phyloP scores from a whole-genome alignment of 345 rosid species.

The Ceriops tagal region DNA sequence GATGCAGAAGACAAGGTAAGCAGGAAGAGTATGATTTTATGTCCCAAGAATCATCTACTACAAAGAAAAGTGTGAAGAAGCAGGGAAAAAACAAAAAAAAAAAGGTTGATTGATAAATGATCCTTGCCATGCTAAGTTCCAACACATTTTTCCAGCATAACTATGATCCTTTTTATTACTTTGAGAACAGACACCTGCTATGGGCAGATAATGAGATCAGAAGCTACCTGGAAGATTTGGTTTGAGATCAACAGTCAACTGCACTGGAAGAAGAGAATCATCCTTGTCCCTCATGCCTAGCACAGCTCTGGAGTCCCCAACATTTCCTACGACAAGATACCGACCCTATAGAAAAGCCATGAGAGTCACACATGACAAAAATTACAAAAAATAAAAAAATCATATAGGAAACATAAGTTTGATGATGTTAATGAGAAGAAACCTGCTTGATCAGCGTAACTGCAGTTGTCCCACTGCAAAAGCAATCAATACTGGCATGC shows the following conservation, averaged over 20 bases:
- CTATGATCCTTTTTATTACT: neutral
- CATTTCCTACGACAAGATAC: constrained; percentile 71
- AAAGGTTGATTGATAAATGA: neutral
- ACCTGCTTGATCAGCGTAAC: constrained; percentile 96
- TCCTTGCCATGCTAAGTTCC: neutral
- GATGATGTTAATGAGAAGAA: constrained; percentile 7
- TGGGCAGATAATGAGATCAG: neutral
- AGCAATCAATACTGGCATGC: constrained; percentile 73
- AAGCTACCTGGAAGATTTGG: constrained; percentile 93
- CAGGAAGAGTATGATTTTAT: no score
- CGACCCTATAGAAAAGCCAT: constrained; percentile 51
- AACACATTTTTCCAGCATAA: neutral
- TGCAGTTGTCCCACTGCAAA: constrained; percentile 98
- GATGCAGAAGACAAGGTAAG: no score
- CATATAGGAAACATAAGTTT: neutral
- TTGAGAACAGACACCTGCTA: neutral
- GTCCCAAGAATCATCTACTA: neutral
- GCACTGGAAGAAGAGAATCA: constrained; percentile 70
- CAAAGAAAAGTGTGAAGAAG: neutral
- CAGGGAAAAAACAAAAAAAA: neutral
- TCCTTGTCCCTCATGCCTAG: constrained; percentile 70
- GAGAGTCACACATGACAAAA: constrained; percentile 9
- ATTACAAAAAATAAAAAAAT: neutral
- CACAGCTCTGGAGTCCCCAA: constrained; percentile 97
- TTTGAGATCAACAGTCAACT: constrained; percentile 95